A percentile compares a stretch with the other conserved stretches of the same genome.
Evolutionary conservation across 768 basidiomycete genomes (phyloP).

Genomic region (Suillus fuscotomentosus): DNA sequence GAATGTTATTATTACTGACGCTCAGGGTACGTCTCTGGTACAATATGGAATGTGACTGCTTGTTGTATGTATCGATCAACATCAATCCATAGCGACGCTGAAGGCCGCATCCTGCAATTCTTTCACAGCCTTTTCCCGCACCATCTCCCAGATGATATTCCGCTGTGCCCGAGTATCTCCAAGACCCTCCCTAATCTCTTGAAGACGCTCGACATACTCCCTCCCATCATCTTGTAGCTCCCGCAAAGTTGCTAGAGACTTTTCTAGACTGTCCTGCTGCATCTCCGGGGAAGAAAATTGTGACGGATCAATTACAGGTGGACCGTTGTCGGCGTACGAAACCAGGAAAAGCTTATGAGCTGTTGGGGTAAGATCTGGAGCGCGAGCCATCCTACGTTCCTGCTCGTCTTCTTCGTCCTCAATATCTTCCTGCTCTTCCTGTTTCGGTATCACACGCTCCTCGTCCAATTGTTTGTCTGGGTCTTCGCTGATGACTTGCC

Average conservation of each 20-base stretch:
- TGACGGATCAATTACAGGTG: constrained; percentile 53
- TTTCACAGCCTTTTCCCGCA: constrained; percentile 69
- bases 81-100: constrained; percentile 29
- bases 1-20: background rate
- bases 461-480: constrained; percentile 38
- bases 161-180: constrained; percentile 74
- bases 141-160: constrained; percentile 72
- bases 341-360: constrained; percentile 68
- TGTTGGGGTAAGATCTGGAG: constrained; percentile 64
- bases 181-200: constrained; percentile 79
- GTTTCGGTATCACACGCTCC: constrained; percentile 59
- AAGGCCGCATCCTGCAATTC: constrained; percentile 70
- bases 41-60: background rate
- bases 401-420: constrained; percentile 34
- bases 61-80: background rate
- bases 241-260: constrained; percentile 66
- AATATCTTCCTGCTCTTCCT: constrained; percentile 65
- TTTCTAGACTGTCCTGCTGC: constrained; percentile 71
- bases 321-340: constrained; percentile 44
- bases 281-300: constrained; percentile 64
- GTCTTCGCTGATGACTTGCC: constrained; percentile 80
- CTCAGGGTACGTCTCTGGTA: background rate
- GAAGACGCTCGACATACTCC: constrained; percentile 81
- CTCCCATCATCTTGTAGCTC: constrained; percentile 86
- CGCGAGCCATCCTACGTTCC: constrained; percentile 49